Conservation (phyloP, 306 rosid species). For the Glycyrrhiza uralensis region DNA sequence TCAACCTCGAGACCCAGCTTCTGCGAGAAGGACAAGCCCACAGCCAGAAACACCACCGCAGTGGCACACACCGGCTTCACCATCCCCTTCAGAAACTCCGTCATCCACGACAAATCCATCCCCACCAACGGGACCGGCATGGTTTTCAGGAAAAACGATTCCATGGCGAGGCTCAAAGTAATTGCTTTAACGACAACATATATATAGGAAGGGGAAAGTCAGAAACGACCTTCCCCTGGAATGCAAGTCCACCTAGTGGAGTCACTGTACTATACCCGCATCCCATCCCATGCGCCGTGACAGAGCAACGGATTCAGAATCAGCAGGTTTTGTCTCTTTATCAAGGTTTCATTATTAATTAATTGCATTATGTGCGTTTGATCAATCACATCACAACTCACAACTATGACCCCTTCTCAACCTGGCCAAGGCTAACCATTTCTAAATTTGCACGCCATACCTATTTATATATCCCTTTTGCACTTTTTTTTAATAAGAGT, state of each 20-base stretch:
- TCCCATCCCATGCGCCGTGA: background rate
- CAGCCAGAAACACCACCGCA: slow-evolving; percentile 62
- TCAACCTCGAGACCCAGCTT: slow-evolving; percentile 69
- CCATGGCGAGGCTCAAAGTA: background rate
- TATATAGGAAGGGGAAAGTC: background rate
- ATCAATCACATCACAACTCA: background rate
- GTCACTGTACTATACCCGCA: background rate
- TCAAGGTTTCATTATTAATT: background rate
- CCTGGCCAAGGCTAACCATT: too few relatives aligned
- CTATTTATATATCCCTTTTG: background rate
- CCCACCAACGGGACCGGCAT: background rate
- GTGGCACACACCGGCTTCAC: slow-evolving; percentile 71
- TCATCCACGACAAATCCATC: slow-evolving; percentile 54
- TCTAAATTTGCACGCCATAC: background rate
- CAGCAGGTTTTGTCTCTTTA: slow-evolving; percentile 10
- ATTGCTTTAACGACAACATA: background rate
- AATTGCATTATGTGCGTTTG: background rate
- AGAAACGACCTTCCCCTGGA: slow-evolving; percentile 45
- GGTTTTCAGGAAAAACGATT: background rate
- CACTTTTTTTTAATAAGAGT: too few relatives aligned
- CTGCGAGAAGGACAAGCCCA: slow-evolving; percentile 56
- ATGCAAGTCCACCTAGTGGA: slow-evolving; percentile 13
- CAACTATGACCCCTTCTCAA: too few relatives aligned
- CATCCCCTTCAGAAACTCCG: slow-evolving; percentile 70
- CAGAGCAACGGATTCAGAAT: background rate